Base-by-base conservation (phyloP, 2,329 filamentous ascomycete species). In the Pseudophaeomoniella oleicola region DNA sequence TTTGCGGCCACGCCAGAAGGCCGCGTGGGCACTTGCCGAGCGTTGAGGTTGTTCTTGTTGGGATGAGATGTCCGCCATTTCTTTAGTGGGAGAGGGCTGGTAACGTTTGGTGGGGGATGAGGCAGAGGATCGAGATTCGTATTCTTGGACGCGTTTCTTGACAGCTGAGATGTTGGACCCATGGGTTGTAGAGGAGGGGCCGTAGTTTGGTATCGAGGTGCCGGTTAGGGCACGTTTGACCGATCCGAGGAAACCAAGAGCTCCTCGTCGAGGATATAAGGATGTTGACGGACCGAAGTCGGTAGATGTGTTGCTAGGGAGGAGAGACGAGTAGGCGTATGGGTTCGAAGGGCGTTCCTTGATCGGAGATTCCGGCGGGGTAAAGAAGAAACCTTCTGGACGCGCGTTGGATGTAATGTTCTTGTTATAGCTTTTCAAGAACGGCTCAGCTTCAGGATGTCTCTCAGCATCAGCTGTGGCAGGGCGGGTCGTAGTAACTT, bases 171-270 rank as follows among this genome's bases (percentile, higher is more conserved):
- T 58, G n/a, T n/a, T n/a, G n/a, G n/a, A n/a, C 51, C 14, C 57
- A 46, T 27, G 6, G 22, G 6, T 27, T 9, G 6, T 27, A 51
- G 57, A 60, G 31, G 37, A 35, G 14, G 43, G 44, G 19, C 32
- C 13, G 27, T 38, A 9, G 9, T 6, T 27, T 27, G 22, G 22
- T 27, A 27, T 27, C 22, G 22, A 6, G 6, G 56, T 54, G 33
- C 58, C 53, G 4, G 67, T 67, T 30, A 83, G 72, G 9, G 78
- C 77, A 27, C 78, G 68, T 13, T 72, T 67, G 14, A 86, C 54
- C 34, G 74, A 81, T 15, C 79, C 79, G 9, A 86, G 60, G 75
- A 78, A 83, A 16, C 69, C 70, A 58, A 58, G 77, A 69, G 51
- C 72, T 72, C 14, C 76, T 66, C 36, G 70, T 72, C 0, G 70